Evolutionary conservation across 805 yeast species (phyloP).

Genomic region (Lachancea mirantina): DNA sequence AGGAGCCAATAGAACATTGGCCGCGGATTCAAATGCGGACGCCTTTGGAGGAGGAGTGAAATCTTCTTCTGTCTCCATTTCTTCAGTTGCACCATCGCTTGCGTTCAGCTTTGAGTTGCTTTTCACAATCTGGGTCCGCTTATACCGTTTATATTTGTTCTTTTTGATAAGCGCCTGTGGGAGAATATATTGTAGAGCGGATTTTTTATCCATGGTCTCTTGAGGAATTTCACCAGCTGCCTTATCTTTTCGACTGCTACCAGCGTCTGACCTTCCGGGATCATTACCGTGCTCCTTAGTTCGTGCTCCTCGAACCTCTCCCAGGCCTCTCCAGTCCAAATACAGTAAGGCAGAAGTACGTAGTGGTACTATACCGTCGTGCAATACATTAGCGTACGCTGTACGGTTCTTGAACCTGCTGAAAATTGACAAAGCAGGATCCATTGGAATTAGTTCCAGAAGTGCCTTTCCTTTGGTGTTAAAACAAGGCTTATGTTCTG

Average conservation of each 20-base stretch:
- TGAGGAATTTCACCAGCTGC: constrained; percentile 23
- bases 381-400: constrained; percentile 77
- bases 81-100: constrained; percentile 4
- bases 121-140: constrained; percentile 20
- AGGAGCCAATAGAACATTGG: constrained; percentile 72
- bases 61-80: background rate
- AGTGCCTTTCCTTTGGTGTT: constrained; percentile 41
- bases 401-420: constrained; percentile 64
- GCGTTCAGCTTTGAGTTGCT: constrained; percentile 6
- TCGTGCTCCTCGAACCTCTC: constrained; percentile 39
- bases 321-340: constrained; percentile 75
- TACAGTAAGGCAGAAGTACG: constrained; percentile 82
- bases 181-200: constrained; percentile 23
- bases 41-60: constrained; percentile 58
- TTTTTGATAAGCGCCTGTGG: constrained; percentile 21
- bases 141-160: constrained; percentile 19
- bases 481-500: constrained; percentile 10
- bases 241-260: constrained; percentile 7
- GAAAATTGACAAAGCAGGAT: constrained; percentile 61
- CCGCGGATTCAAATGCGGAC: constrained; percentile 71
- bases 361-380: constrained; percentile 95
- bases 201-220: constrained; percentile 21
- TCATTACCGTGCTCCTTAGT: constrained; percentile 9
- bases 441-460: constrained; percentile 65
- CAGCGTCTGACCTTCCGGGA: constrained; percentile 1